phyloP scores from a whole-genome alignment of 805 yeast species.

The Barnettozyma pratensis region DNA sequence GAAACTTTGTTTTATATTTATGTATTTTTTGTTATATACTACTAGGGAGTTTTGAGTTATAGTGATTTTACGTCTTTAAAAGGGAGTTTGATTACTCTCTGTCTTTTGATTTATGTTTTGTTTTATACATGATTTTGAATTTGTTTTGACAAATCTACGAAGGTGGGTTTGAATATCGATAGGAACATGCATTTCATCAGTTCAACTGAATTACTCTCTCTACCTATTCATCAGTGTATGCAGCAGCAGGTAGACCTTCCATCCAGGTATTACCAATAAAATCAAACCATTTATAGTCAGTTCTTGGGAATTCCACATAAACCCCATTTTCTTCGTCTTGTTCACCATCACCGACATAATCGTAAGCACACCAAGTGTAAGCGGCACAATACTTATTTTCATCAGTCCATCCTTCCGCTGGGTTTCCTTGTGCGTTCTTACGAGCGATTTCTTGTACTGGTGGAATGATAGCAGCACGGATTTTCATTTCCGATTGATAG shows the following conservation, averaged over 20 bases:
- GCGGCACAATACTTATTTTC: conserved; percentile 31
- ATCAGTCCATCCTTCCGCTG: conserved; percentile 33
- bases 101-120: too few relatives aligned
- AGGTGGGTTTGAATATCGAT: background rate
- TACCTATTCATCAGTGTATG: background rate
- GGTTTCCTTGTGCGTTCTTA: conserved; percentile 28
- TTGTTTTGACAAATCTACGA: background rate
- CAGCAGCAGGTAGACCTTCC: conserved; percentile 12
- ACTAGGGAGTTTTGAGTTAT: too few relatives aligned
- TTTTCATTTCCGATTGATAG: conserved; percentile 28
- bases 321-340: conserved; percentile 11
- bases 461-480: conserved; percentile 37
- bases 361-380: conserved; percentile 45
- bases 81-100: too few relatives aligned
- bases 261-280: conserved; percentile 24
- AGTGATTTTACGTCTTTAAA: too few relatives aligned
- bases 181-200: background rate
- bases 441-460: conserved; percentile 27
- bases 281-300: conserved; percentile 17
- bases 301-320: conserved; percentile 9
- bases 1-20: too few relatives aligned
- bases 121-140: too few relatives aligned
- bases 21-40: too few relatives aligned
- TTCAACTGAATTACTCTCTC: conserved; percentile 8
- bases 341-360: conserved; percentile 32